These are phyloP conservation scores for Hemileccinum rubropunctum DNA, from an alignment of 768 basidiomycete species.

Conservation along the genomic window DNA sequence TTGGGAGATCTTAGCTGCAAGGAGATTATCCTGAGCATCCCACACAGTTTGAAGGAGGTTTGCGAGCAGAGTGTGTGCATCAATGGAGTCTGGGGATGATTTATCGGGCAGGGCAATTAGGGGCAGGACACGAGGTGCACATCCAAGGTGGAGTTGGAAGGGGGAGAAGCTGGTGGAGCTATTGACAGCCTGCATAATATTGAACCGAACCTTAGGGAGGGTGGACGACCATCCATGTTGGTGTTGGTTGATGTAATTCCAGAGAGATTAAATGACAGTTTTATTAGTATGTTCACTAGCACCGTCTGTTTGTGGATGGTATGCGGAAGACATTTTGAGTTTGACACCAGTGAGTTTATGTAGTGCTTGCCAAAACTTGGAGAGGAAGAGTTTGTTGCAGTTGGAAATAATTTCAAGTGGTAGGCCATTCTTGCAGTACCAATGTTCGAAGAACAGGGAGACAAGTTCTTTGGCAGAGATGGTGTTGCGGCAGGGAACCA, in stretches of 20 bases:
- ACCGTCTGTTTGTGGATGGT: conserved; percentile 29
- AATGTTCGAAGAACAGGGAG: conserved; percentile 3
- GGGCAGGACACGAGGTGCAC: conserved; percentile 6
- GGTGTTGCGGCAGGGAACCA: too few species aligned
- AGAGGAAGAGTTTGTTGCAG: conserved; percentile 24
- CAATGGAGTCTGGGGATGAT: too few species aligned
- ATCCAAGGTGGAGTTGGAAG: conserved; percentile 30
- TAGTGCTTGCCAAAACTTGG: conserved; percentile 24
- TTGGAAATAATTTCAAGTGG: conserved; percentile 20
- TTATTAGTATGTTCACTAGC: conserved; percentile 21
- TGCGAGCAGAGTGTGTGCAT: too few species aligned
- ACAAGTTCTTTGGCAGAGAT: too few species aligned
- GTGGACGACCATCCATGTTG: conserved; percentile 29
- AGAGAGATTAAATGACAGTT: conserved; percentile 13
- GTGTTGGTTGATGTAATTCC: too few species aligned
- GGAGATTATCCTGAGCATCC: too few species aligned
- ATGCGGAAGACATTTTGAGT: conserved; percentile 22
- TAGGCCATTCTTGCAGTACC: conserved; percentile 17
- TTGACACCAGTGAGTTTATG: background rate
- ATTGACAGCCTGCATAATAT: conserved; percentile 34
- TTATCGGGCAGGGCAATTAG: too few species aligned
- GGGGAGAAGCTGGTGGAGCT: conserved; percentile 29
- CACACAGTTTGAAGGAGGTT: too few species aligned
- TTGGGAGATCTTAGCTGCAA: too few species aligned
- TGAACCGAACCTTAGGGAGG: conserved; percentile 30